Percentiles rank a stretch among this genome's conserved stretches.
Conservation (phyloP, 2,329 filamentous ascomycete species). For the Fusarium protoensiforme region DNA sequence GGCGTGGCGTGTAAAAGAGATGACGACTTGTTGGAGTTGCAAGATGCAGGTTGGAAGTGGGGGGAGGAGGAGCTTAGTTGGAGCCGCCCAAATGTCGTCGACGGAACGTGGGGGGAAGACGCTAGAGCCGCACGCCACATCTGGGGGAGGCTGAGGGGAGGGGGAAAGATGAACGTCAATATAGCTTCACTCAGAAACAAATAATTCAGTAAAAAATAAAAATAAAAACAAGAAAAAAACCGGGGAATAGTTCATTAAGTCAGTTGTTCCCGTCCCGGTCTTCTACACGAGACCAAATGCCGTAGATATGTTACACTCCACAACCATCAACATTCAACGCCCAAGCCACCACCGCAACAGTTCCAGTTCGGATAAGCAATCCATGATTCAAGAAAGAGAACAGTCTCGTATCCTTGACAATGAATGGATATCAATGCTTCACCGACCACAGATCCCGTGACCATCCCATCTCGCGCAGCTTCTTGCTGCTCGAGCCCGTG, state of each 20-base stretch:
- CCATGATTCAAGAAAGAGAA: neutral
- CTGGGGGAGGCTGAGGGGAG: neutral
- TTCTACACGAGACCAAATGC: slow-evolving; percentile 13
- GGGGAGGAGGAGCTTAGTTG: slow-evolving; percentile 13
- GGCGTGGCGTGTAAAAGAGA: neutral
- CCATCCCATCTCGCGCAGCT: slow-evolving; percentile 71
- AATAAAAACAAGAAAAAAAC: no score
- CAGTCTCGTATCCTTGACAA: neutral
- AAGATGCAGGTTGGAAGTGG: slow-evolving; percentile 19
- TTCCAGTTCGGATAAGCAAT: neutral
- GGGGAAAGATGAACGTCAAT: neutral
- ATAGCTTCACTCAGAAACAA: neutral
- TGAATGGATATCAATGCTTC: slow-evolving; percentile 41
- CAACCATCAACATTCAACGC: slow-evolving; percentile 25
- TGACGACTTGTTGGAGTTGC: slow-evolving; percentile 9
- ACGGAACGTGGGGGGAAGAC: slow-evolving; percentile 19
- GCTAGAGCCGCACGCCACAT: neutral
- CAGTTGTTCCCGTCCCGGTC: neutral
- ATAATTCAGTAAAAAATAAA: neutral
- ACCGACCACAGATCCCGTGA: slow-evolving; percentile 71
- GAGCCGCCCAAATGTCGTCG: neutral
- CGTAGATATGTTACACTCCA: slow-evolving; percentile 28
- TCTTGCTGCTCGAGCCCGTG: slow-evolving; percentile 64
- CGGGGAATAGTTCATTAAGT: slow-evolving; percentile 9
- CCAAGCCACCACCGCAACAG: slow-evolving; percentile 1